phyloP scores from a whole-genome alignment of 257 asterid species.

The Thymus quinquecostatus region DNA sequence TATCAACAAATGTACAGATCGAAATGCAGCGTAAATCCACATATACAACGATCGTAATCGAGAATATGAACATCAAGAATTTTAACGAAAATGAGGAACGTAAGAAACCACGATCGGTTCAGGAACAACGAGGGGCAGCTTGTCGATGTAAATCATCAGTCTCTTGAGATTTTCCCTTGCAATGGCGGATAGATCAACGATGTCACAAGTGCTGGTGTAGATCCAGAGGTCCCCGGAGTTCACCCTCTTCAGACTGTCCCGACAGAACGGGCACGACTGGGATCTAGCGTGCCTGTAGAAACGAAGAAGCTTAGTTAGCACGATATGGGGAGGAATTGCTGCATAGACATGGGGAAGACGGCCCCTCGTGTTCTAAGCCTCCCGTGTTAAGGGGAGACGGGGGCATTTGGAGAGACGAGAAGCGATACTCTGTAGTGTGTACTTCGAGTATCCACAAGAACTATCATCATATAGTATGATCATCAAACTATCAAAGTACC shows the following conservation, averaged over 20 bases:
- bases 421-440: no score
- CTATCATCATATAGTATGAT: background rate
- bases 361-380: no score
- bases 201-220: constrained; percentile 65
- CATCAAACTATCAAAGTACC: background rate
- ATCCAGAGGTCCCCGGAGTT: constrained; percentile 85
- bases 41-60: constrained; percentile 18
- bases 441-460: background rate
- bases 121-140: constrained; percentile 57
- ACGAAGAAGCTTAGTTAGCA: background rate
- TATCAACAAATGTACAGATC: constrained; percentile 24
- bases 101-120: constrained; percentile 50
- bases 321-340: background rate
- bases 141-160: constrained; percentile 62
- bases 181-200: constrained; percentile 57
- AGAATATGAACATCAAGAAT: background rate
- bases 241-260: constrained; percentile 73
- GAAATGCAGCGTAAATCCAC: background rate
- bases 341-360: no score
- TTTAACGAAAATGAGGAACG: constrained; percentile 52
- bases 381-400: no score
- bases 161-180: constrained; percentile 69
- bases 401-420: no score
- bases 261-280: constrained; percentile 92
- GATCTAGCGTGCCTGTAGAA: constrained; percentile 70